A percentile compares a stretch with the other conserved stretches of the same genome.
phyloP scores from a whole-genome alignment of 345 rosid genomes.

The Laguncularia racemosa region DNA sequence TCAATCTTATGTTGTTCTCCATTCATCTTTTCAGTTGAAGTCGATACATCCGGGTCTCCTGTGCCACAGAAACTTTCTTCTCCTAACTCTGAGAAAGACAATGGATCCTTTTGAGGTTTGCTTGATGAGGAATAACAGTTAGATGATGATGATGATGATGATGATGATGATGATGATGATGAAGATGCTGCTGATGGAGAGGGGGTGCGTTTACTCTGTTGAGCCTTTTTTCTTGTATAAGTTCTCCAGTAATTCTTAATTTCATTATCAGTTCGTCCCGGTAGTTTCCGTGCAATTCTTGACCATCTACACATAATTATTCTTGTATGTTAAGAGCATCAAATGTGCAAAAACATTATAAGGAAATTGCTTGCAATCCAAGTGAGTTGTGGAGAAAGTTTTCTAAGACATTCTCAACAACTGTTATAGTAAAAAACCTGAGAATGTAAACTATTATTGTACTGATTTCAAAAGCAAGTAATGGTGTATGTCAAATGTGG shows the following conservation, averaged over 20 bases:
- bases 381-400: no score
- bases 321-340: background rate
- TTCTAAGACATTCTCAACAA: no score
- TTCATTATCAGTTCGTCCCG: constrained; percentile 95
- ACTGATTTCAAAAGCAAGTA: no score
- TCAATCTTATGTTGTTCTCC: constrained; percentile 33
- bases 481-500: no score
- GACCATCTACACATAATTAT: constrained; percentile 63
- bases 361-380: background rate
- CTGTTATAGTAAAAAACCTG: no score
- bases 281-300: constrained; percentile 83
- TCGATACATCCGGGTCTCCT: constrained; percentile 32
- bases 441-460: no score
- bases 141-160: constrained; percentile 33
- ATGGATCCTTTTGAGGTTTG: constrained; percentile 33
- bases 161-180: constrained; percentile 20
- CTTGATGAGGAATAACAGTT: constrained; percentile 51
- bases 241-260: constrained; percentile 98
- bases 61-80: constrained; percentile 67
- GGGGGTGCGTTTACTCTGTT: constrained; percentile 45
- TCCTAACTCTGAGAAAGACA: constrained; percentile 36
- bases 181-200: constrained; percentile 44
- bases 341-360: background rate
- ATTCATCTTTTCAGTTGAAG: constrained; percentile 18
- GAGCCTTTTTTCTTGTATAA: constrained; percentile 80